Percentiles rank a stretch among this genome's conserved stretches.
phyloP scores from a whole-genome alignment of 192 early-diverging fungal species.

The Coemansia sp. region DNA sequence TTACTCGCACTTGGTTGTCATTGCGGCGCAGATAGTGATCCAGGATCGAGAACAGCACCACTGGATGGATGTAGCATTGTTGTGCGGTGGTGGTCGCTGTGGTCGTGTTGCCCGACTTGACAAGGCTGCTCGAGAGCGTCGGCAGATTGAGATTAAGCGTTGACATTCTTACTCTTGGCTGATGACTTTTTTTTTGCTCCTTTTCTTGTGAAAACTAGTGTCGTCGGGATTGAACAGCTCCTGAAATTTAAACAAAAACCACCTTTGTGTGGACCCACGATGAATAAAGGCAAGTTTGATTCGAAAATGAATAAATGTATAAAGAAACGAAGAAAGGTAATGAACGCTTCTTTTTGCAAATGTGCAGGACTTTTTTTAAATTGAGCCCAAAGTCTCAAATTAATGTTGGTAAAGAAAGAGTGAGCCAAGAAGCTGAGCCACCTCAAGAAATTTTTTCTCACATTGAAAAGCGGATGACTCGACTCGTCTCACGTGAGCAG shows the following conservation, averaged over 20 bases:
- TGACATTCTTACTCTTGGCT: constrained; percentile 15
- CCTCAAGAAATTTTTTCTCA: background rate
- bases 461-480: background rate
- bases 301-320: too few relatives aligned
- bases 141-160: constrained; percentile 57
- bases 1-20: constrained; percentile 77
- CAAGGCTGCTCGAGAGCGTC: constrained; percentile 31
- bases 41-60: constrained; percentile 89
- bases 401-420: too few relatives aligned
- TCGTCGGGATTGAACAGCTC: background rate
- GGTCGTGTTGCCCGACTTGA: constrained; percentile 30
- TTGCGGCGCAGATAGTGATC: constrained; percentile 89
- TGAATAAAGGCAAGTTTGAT: too few relatives aligned
- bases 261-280: too few relatives aligned
- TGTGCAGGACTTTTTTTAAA: background rate
- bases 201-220: background rate
- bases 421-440: background rate
- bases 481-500: background rate
- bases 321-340: too few relatives aligned
- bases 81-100: constrained; percentile 39
- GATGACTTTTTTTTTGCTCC: background rate
- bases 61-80: constrained; percentile 63
- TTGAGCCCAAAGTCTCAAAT: too few relatives aligned
- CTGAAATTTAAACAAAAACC: too few relatives aligned
- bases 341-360: too few relatives aligned